These are phyloP conservation scores for Aspergillus olivimuriae DNA, from an alignment of 495 filamentous ascomycete genomes.

Conservation along the genomic window DNA sequence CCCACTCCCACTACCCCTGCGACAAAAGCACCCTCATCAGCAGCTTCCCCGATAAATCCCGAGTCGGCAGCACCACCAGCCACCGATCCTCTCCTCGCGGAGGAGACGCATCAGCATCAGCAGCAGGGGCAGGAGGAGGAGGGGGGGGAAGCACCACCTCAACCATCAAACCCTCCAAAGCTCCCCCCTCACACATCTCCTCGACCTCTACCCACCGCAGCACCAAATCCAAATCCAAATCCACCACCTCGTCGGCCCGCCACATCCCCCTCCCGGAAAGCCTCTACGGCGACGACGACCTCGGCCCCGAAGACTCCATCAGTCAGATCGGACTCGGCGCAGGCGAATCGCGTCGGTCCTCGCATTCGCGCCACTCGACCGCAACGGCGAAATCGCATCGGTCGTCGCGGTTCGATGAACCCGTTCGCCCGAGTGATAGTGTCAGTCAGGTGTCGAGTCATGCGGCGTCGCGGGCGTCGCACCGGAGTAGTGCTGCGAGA, in stretches of 20 bases:
- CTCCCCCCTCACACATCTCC: too few relatives aligned
- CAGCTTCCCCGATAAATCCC: constrained; percentile 34
- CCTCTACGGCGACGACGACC: constrained; percentile 27
- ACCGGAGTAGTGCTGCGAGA: constrained; percentile 33
- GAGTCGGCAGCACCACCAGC: too few relatives aligned
- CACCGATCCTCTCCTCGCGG: too few relatives aligned
- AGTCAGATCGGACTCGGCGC: constrained; percentile 36
- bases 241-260: constrained; percentile 23
- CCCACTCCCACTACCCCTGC: constrained; percentile 25
- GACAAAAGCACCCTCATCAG: constrained; percentile 35
- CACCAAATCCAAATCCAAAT: constrained; percentile 24
- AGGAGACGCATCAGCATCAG: too few relatives aligned
- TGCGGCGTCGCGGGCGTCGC: constrained; percentile 22
- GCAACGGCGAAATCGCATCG: constrained; percentile 21
- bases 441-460: constrained; percentile 54
- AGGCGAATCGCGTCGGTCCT: constrained; percentile 17
- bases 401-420: constrained; percentile 28
- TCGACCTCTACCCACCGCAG: constrained; percentile 16
- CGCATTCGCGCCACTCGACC: constrained; percentile 26
- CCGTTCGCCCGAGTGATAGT: constrained; percentile 58
- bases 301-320: constrained; percentile 34
- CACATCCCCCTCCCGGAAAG: constrained; percentile 47
- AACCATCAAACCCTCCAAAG: constrained; percentile 39
- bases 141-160: constrained; percentile 36
- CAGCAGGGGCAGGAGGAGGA: too few relatives aligned